Evolutionary conservation across 768 basidiomycete species (phyloP), one percentile per base, ranked within the genome.

Genomic region (Chalciporus pseudorubinellus): DNA sequence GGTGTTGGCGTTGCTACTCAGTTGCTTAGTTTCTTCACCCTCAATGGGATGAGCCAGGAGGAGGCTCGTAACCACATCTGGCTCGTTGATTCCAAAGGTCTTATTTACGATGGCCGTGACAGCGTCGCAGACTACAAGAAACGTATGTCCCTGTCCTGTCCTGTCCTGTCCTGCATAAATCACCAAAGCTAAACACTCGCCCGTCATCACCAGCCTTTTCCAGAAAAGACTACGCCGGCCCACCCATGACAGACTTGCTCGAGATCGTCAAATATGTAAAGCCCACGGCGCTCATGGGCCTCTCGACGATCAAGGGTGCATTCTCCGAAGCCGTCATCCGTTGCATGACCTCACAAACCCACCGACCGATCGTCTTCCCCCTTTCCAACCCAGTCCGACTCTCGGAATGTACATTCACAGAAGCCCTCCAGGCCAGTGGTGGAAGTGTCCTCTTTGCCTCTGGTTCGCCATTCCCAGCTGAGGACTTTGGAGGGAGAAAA

Each of bases 1-100:
- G 94, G 92, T 55, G 89, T 97, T 47, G 95, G 94, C 41, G 94
- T 98, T 40, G 94, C 87, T 51, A 84, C 81, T 72, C 92, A 95
- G 67, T 73, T 92, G 46, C 81, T 85, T 76, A 89, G 87, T 68
- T 95, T 94, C 79, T 93, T 94, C 77, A 90, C 81, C 33, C 70
- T 90, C 55, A 78, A 87, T 59, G 91, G 93, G 21, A 66, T 94
- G 62, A 78, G 81, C 5, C 77, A 82, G 59, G 82, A 92, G 55
- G 82, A 94, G 66, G 93, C 93, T 18, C 82, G 84, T 50, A 71
- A 75, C 48, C 77, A 77, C 40, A 90, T 97, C 66, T 95, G 83
- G 76, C 77, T 93, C 21, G 85, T 89, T 40, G 92, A 94, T 67
- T 91, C 89, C 3, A 83, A 89, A 73, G 93, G 93, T 20, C 77